Evolutionary conservation across 2,329 filamentous ascomycete species (phyloP), one percentile per base, ranked within the genome.

Genomic region (Fulvia fulva): DNA sequence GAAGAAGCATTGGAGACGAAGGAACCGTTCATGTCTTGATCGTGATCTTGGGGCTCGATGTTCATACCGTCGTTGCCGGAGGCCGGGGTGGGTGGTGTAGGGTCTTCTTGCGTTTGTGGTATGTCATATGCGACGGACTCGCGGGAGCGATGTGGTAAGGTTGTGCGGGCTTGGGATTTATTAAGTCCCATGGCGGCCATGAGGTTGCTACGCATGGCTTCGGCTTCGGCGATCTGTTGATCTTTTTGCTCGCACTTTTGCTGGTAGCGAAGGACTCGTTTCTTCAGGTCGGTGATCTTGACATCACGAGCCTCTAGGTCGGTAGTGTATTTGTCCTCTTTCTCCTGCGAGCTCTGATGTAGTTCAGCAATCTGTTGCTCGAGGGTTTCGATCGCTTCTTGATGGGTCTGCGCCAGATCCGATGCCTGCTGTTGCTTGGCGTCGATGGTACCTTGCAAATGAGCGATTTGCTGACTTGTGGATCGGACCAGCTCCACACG

Each of bases 101-200:
- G 52, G 8, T 63, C 56, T 14, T 61, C 49, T 41, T 59, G 52
- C 4, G 54, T 57, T 22, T 60, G 58, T 4, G 25, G 56, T 11
- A 52, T 19, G 4, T 59, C 51, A 22, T 54, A 58, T 4, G 34
- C 55, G 12, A 52, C 32, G 26, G 61, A 53, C 28, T 60, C 56
- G 16, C 67, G 58, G 7, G 61, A 63, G 11, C 65, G 65, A 51
- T 65, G 63, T 6, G 64, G 61, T 7, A 67, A 56, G 19, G 26
- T 56, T 46, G 44, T 44, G n/a, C 46, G 53, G 7, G 19, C 37
- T n/a, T 46, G 45, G 7, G 56, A 53, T 25, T 59, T 62, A 19
- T 51, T 60, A 21, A 74, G 50, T 2, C 71, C 71, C 73, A 74
- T 73, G 5, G 73, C 71, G 9, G 68, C 68, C 66, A 75, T 71